Percentiles rank a stretch among this genome's conserved stretches.
Conservation (phyloP, 208 protist species). For the Strigomonas culicis region DNA sequence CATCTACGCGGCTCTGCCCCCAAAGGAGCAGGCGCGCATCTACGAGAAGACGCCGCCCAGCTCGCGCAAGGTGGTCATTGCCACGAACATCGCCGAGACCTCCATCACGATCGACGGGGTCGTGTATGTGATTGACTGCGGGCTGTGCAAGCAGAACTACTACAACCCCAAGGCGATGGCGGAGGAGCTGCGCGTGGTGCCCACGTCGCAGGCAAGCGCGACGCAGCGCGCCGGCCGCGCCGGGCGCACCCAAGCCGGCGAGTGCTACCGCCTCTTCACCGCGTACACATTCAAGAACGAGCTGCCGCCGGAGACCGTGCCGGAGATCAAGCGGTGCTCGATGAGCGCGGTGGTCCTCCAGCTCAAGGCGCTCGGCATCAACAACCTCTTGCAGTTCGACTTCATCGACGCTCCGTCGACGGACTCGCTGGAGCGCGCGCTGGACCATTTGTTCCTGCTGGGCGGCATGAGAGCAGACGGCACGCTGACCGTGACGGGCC, state of each 20-base stretch:
- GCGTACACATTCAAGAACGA: constrained; percentile 94
- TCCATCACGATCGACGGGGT: constrained; percentile 99
- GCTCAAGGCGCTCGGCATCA: constrained; percentile 97
- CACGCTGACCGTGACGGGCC: constrained; percentile 93
- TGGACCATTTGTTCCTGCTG: constrained; percentile 97
- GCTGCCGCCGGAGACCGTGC: constrained; percentile 89
- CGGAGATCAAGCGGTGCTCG: constrained; percentile 97
- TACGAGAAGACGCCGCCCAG: constrained; percentile 90
- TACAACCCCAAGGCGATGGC: constrained; percentile 97
- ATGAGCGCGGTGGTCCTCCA: constrained; percentile 95
- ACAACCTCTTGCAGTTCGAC: constrained; percentile 97
- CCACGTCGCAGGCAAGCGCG: constrained; percentile 96
- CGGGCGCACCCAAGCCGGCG: constrained; percentile 93
- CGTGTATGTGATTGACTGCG: constrained; percentile 98
- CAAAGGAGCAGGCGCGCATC: constrained; percentile 97
- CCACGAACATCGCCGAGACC: constrained; percentile 99
- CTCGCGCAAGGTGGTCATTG: constrained; percentile 96
- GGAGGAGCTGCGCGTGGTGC: constrained; percentile 95
- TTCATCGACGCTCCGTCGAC: constrained; percentile 97
- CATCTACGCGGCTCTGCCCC: constrained; percentile 97
- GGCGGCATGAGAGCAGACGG: constrained; percentile 98
- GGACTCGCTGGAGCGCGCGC: constrained; percentile 95
- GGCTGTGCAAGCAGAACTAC: constrained; percentile 97
- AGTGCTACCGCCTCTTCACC: constrained; percentile 97
- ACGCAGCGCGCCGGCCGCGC: constrained; percentile 94